Evolutionary conservation across 306 rosid species (phyloP).

Genomic region (Vigna radiata): DNA sequence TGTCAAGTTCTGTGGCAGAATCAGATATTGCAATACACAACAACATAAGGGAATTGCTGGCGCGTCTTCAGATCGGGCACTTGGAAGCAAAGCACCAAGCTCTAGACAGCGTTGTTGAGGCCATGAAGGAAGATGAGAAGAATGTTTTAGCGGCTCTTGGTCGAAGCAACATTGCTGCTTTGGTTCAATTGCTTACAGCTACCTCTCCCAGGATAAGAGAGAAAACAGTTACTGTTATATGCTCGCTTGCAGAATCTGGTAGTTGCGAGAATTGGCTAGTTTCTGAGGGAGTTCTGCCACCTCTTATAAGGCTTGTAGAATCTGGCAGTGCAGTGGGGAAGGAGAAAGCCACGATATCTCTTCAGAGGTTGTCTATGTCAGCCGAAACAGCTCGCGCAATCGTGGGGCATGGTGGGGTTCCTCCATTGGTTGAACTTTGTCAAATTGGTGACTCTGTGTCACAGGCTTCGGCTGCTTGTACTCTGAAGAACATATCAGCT

Average conservation of each 20-base stretch:
- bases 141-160: constrained; percentile 65
- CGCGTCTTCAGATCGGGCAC: constrained; percentile 94
- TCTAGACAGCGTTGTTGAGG: constrained; percentile 73
- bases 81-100: constrained; percentile 82
- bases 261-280: constrained; percentile 75
- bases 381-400: constrained; percentile 70
- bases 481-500: constrained; percentile 80
- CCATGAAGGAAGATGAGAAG: constrained; percentile 89
- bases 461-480: constrained; percentile 81
- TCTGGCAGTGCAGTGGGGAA: constrained; percentile 79
- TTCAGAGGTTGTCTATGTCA: constrained; percentile 81
- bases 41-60: constrained; percentile 68
- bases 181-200: constrained; percentile 80
- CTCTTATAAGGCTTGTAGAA: constrained; percentile 86
- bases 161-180: constrained; percentile 77
- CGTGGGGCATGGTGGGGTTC: constrained; percentile 80
- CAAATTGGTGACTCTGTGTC: constrained; percentile 78
- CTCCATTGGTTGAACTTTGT: constrained; percentile 78
- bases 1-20: constrained; percentile 55
- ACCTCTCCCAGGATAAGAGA: constrained; percentile 80
- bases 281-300: constrained; percentile 83
- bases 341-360: constrained; percentile 85
- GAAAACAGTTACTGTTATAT: constrained; percentile 76
- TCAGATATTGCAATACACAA: constrained; percentile 51
- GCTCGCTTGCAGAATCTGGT: constrained; percentile 80